phyloP scores from a whole-genome alignment of 495 filamentous ascomycete genomes.

The Podospora anserina region DNA sequence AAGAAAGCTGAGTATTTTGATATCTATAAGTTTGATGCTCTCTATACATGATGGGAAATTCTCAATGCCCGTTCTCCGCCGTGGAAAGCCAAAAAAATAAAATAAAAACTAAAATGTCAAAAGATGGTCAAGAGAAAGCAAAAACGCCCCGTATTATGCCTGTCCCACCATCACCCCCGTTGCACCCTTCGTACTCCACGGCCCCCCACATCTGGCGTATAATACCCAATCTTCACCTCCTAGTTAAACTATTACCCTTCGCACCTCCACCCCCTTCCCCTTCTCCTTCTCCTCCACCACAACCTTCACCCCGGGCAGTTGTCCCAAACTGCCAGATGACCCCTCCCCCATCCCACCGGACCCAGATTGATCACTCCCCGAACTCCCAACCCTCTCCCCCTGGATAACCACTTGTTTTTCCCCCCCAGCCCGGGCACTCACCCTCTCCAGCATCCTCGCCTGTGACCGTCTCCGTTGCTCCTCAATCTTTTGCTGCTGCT shows the following conservation, averaged over 20 bases:
- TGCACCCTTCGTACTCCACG: too few species aligned
- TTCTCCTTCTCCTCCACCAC: not conserved
- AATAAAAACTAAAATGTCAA: too few species aligned
- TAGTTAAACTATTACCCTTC: not conserved
- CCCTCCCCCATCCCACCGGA: not conserved
- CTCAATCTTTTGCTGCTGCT: conserved; percentile 12
- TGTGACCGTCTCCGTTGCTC: not conserved
- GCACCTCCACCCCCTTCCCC: not conserved
- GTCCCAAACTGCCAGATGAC: not conserved
- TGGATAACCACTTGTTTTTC: not conserved
- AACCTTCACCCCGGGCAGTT: not conserved
- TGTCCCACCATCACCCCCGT: too few species aligned
- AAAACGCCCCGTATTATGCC: too few species aligned
- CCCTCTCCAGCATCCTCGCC: not conserved
- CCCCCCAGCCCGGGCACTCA: not conserved
- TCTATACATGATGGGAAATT: too few species aligned
- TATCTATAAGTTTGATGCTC: too few species aligned
- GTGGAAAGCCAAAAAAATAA: too few species aligned
- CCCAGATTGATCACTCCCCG: not conserved
- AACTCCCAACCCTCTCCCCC: not conserved
- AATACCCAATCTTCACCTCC: not conserved
- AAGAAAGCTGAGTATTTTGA: too few species aligned
- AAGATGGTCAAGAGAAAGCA: too few species aligned
- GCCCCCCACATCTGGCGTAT: too few species aligned
- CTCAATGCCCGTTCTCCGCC: too few species aligned